Evolutionary conservation across 306 rosid genomes (phyloP), one percentile per base, ranked within the genome.

Genomic region (cucumber (Cucumis sativus)): DNA sequence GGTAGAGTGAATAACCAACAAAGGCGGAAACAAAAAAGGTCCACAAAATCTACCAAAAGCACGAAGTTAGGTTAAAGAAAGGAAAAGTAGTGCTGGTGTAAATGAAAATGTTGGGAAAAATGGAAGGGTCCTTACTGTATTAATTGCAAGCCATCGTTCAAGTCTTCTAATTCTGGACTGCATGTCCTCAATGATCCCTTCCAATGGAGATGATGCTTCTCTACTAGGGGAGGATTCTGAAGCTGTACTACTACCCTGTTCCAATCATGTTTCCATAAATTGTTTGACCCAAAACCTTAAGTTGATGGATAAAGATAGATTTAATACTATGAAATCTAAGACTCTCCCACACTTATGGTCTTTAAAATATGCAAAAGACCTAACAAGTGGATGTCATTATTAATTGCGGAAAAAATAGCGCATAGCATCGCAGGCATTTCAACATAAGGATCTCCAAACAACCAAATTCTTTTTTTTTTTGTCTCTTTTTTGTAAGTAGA

Each of bases 11-110:
- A 83, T 89, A 95, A 78, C 99, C 99, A 84, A 95, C 97, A 3
- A 95, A 88, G 28, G 97, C 97, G 72, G 99, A 95, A 97, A 92
- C 91, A 18, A 92, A 79, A 84, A 95, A 92, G 41, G 99, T 92
- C 99, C 99, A 95, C 3, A 95, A 85, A 41, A 95, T 92, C 99
- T 95, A 92, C 79, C 83, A 80, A 30, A 10, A 73, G 18, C n/a
- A 76, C 58, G 60, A 12, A 54, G 52, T 55, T 14, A 68, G 2
- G 75, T 28, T 1, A 13, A 28, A 28, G 30, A 33, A 12, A 64
- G 23, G 68, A 40, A 33, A 5, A 33, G 7, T 15, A 52, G 21
- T 28, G 63, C 0, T 10, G 0, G 64, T 54, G 2, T 28, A 28
- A 28, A 28, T 28, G 30, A 28, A 35, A 39, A 45, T 25, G 4